phyloP scores from a whole-genome alignment of 1,139 yeast species.

The Pneumocystis canis region DNA sequence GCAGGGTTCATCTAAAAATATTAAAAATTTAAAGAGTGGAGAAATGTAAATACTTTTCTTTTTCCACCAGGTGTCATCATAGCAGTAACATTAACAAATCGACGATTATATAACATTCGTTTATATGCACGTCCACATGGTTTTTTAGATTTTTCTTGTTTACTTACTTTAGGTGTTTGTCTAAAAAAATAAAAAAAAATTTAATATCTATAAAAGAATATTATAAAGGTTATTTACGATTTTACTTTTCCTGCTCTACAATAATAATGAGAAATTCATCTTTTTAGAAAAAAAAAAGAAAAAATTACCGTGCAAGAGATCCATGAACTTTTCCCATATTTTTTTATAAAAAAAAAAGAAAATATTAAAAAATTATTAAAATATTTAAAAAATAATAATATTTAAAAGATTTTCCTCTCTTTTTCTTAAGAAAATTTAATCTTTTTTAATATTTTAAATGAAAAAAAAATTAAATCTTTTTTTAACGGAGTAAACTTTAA shows the following conservation, averaged over 20 bases:
- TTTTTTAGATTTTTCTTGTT: conserved; percentile 66
- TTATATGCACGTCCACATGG: conserved; percentile 93
- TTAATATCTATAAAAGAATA: too few species aligned
- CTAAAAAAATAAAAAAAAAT: too few species aligned
- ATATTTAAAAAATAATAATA: too few species aligned
- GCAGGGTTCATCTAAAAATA: not conserved
- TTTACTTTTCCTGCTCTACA: conserved; percentile 1
- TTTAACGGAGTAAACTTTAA: too few species aligned
- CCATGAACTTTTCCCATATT: not conserved
- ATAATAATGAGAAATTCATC: too few species aligned
- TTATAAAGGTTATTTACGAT: not conserved
- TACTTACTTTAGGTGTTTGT: conserved; percentile 81
- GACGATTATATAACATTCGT: conserved; percentile 97
- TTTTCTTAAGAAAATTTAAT: too few species aligned
- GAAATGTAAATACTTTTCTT: conserved; percentile 56
- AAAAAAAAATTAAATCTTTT: too few species aligned
- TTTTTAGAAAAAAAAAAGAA: too few species aligned
- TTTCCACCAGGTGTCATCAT: conserved; percentile 74
- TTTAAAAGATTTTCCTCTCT: too few species aligned
- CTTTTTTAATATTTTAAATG: too few species aligned
- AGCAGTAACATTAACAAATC: conserved; percentile 95
- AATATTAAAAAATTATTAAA: too few species aligned
- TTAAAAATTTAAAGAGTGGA: too few species aligned
- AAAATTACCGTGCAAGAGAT: not conserved
- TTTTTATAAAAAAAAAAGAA: not conserved